phyloP scores from a whole-genome alignment of 2,329 filamentous ascomycete genomes.

The Aureobasidium sp. region DNA sequence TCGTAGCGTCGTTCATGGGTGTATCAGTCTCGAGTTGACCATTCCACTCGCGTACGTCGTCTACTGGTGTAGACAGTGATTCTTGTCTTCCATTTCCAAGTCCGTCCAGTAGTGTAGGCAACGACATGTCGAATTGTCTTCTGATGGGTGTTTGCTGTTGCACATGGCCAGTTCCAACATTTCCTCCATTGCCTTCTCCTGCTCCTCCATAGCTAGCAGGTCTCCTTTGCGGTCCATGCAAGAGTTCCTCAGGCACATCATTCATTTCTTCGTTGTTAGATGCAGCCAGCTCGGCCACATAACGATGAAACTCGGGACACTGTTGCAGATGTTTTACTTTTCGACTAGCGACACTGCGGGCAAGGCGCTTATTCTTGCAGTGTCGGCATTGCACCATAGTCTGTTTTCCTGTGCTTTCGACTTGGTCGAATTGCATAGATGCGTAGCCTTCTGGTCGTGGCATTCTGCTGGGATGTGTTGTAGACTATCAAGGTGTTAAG shows the following conservation, averaged over 20 bases:
- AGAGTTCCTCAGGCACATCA: not conserved
- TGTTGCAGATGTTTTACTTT: slow-evolving; percentile 3
- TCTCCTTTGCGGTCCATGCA: not conserved
- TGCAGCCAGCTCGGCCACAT: not conserved
- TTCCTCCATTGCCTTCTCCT: not conserved
- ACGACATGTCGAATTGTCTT: not conserved
- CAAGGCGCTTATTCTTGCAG: slow-evolving; percentile 4
- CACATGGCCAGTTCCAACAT: not conserved
- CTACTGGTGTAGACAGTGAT: not conserved
- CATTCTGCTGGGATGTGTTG: not conserved
- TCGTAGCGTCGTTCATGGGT: not conserved
- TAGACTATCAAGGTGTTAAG: not conserved
- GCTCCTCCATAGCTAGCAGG: not conserved
- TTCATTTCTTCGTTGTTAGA: not conserved
- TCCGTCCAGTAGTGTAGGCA: slow-evolving; percentile 1
- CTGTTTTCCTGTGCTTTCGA: slow-evolving; percentile 6
- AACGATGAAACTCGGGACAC: not conserved
- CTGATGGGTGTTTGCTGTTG: not conserved
- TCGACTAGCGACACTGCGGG: slow-evolving; percentile 2
- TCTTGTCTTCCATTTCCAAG: not conserved
- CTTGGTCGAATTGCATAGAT: slow-evolving; percentile 8
- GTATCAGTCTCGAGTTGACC: not conserved
- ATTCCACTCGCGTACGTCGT: not conserved
- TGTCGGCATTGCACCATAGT: slow-evolving; percentile 3
- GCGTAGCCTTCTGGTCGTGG: slow-evolving; percentile 12